phyloP scores from a whole-genome alignment of 805 yeast genomes.

The Phaffomyces opuntiae region DNA sequence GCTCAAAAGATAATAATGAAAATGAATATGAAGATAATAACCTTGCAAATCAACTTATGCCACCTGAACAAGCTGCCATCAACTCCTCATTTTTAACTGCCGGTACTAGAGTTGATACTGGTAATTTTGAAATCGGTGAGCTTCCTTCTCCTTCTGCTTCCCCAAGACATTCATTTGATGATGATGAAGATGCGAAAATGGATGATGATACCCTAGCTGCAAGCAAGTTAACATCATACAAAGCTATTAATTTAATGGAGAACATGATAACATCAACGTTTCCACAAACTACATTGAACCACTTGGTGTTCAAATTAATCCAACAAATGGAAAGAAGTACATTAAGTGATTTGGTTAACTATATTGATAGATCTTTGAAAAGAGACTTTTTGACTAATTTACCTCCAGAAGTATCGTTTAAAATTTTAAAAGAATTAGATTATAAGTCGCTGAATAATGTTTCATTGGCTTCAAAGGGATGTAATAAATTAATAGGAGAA shows the following conservation, averaged over 20 bases:
- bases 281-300: conserved; percentile 40
- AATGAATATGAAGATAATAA: conserved; percentile 16
- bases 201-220: conserved; percentile 2
- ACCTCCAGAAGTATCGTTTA: conserved; percentile 68
- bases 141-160: conserved; percentile 67
- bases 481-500: conserved; percentile 61
- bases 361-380: conserved; percentile 48
- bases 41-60: conserved; percentile 14
- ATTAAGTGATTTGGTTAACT: conserved; percentile 50
- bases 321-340: conserved; percentile 53
- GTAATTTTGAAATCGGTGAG: conserved; percentile 22
- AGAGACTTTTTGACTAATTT: conserved; percentile 66
- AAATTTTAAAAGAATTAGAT: conserved; percentile 61
- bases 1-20: not conserved
- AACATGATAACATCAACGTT: conserved; percentile 19
- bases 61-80: conserved; percentile 1
- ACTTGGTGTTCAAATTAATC: conserved; percentile 46
- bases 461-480: conserved; percentile 56
- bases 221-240: not conserved
- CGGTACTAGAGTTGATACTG: not conserved
- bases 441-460: conserved; percentile 52
- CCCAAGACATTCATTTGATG: conserved; percentile 33
- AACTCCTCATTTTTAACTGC: not conserved
- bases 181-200: conserved; percentile 16
- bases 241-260: conserved; percentile 10